Evolutionary conservation across 1,284 basidiomycete genomes (phyloP), one percentile per base, ranked within the genome.

Genomic region (Mycena sp.): DNA sequence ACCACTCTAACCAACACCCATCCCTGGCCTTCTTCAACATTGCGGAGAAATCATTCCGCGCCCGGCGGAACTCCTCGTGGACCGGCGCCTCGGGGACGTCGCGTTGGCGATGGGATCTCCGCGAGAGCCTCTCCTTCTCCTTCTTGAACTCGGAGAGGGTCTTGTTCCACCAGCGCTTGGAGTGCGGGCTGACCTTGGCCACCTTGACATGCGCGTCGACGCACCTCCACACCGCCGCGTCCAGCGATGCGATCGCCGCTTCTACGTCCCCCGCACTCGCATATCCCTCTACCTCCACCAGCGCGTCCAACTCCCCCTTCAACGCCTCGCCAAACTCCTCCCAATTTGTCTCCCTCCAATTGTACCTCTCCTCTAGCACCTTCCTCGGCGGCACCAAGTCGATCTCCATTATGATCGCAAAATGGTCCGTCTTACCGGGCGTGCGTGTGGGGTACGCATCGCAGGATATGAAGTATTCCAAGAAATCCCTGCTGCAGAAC

Each of bases 401-500:
- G 21, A 64, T 45, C 6, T 28, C 44, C 9, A n/a, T 55, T 16
- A 56, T 55, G 16, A 64, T 37, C 0, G 63, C 44, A 45, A 56
- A 61, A 30, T 64, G 63, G 63, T 64, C 59, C 7, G 63, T 57
- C 3, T n/a, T 41, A 0, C 50, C 40, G 2, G 63, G 63, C 5
- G 32, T 48, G 19, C 19, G 44, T 1, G 4, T 14, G 2, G 51
- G 63, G 14, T 49, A 41, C 1, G 51, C 35, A 10, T 63, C 21
- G 41, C 67, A 67, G 19, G 30, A 38, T 9, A 65, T 43, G 14
- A 80, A 50, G 2, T 23, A 9, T 1, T 73, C 65, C 0, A 52
- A 23, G 0, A 74, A 49, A 4, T 38, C 35, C 0, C 23, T 23
- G 0, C 71, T 63, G 51, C 63, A 54, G 43, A 78, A 81, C 26